phyloP scores from a whole-genome alignment of 192 early-diverging fungal genomes.

The Phlyctochytrium planicorne region DNA sequence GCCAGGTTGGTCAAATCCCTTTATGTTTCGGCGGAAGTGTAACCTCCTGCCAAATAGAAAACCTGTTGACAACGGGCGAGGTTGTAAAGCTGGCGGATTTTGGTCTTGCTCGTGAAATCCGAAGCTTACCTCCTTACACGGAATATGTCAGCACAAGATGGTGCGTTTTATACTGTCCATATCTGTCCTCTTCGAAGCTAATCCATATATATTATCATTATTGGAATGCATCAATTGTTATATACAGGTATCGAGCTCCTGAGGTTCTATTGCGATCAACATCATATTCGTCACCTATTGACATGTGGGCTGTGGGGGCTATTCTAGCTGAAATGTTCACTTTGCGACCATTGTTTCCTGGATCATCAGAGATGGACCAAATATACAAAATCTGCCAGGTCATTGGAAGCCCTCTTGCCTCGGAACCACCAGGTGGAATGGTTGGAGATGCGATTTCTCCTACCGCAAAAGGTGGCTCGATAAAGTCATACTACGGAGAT shows the following conservation, averaged over 20 bases:
- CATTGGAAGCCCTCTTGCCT: conserved; percentile 67
- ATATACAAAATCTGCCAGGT: conserved; percentile 80
- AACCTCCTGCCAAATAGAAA: conserved; percentile 56
- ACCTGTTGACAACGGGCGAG: conserved; percentile 71
- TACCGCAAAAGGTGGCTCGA: background rate
- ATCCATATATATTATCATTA: background rate
- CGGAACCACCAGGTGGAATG: conserved; percentile 6
- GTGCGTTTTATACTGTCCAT: conserved; percentile 53
- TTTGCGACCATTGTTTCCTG: conserved; percentile 90
- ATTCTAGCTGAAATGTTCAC: conserved; percentile 90
- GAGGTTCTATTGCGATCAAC: conserved; percentile 85
- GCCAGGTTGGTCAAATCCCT: conserved; percentile 22
- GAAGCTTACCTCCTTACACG: conserved; percentile 87
- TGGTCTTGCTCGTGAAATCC: conserved; percentile 88
- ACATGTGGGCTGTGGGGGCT: conserved; percentile 94
- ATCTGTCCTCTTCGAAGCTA: background rate
- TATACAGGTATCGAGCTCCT: conserved; percentile 85
- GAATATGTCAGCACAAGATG: conserved; percentile 98
- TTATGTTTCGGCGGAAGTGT: background rate
- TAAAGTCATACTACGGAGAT: background rate
- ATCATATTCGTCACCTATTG: conserved; percentile 86
- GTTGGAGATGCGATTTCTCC: background rate
- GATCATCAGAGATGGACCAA: conserved; percentile 91
- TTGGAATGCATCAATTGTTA: background rate
- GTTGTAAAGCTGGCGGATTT: conserved; percentile 91